Base-by-base conservation (phyloP, 495 filamentous ascomycete species). In the Penicillium salamii region DNA sequence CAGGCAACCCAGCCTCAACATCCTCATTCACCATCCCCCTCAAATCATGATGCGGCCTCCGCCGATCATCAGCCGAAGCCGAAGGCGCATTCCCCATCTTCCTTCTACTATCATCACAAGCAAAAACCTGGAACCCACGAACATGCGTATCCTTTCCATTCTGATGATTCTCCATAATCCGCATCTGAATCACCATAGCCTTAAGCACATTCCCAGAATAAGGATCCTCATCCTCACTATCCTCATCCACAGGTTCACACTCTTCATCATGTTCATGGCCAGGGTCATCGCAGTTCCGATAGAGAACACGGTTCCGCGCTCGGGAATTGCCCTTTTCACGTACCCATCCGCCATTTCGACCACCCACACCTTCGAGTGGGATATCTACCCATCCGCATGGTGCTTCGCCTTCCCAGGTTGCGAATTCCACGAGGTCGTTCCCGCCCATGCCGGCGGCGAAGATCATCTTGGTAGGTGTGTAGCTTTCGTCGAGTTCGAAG, bases 101-200 rank as follows among this genome's bases (percentile, higher is more conserved):
- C 0, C 63, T 58, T 0, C 67, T 62, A 28, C 55, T 66, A 37
- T 81, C 78, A 54, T 97, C 91, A 34, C 77, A 69, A 5, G 89
- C 88, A 63, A 90, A 98, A 20, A 98, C 82, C 76, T 97, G 91
- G 63, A 98, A 78, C 0, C 89, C 92, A 31, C 93, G 84, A 33
- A 98, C 83, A 77, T 98, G 93, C 3, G 93, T 98, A 66, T 98
- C 93, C 64, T 98, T 98, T 46, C 93, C 93, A 67, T 98, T 98
- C 75, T 98, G 93, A 69, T 98, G 93, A 58, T 98, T 98, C 71
- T 96, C 95, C 48, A 89, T 78, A 53, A 98, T 79, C 42, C 82
- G 80, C 42, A 97, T 83, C 65, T 96, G 90, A 11, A 97, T 76
- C 36, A 97, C 80, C 71, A 87, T 95, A 29, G 86, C 89, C 52